Evolutionary conservation across 352 stramenopile genomes (phyloP).

Genomic region (Paralagenidium karlingii): DNA sequence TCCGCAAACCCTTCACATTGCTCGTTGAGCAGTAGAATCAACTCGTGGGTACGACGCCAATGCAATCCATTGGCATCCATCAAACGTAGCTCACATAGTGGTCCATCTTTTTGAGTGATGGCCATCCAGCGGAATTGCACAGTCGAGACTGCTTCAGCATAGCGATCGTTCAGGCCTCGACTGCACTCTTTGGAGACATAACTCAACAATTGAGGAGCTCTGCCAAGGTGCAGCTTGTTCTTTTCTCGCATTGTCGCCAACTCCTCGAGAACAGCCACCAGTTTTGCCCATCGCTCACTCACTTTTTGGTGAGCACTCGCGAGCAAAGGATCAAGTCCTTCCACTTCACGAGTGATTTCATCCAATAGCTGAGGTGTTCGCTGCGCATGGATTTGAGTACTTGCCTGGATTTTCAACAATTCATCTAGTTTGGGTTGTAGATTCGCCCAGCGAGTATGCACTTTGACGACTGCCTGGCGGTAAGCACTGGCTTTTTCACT

Average conservation of each 20-base stretch:
- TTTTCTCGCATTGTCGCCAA: slow-evolving; percentile 41
- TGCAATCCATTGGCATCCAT: slow-evolving; percentile 57
- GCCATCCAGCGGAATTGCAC: slow-evolving; percentile 69
- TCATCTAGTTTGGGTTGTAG: slow-evolving; percentile 51
- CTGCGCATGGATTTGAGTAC: slow-evolving; percentile 31
- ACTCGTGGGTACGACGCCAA: slow-evolving; percentile 58
- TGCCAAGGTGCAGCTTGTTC: slow-evolving; percentile 44
- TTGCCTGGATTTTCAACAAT: slow-evolving; percentile 32
- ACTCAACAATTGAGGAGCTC: slow-evolving; percentile 35
- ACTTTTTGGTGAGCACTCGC: slow-evolving; percentile 52
- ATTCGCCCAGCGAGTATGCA: slow-evolving; percentile 58
- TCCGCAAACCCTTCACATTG: slow-evolving; percentile 60
- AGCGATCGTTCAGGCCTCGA: slow-evolving; percentile 29
- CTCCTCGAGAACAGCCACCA: slow-evolving; percentile 32
- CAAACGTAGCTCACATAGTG: slow-evolving; percentile 43
- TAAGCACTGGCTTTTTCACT: slow-evolving; percentile 25
- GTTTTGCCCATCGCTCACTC: slow-evolving; percentile 29
- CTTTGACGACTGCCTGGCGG: slow-evolving; percentile 26
- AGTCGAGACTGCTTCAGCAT: slow-evolving; percentile 44
- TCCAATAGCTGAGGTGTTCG: slow-evolving; percentile 33
- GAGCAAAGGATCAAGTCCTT: slow-evolving; percentile 49
- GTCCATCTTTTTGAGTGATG: slow-evolving; percentile 41
- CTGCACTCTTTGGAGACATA: slow-evolving; percentile 33
- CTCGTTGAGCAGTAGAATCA: slow-evolving; percentile 48
- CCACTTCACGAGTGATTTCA: slow-evolving; percentile 26